Evolutionary conservation across 331 rosid species (phyloP), one percentile per base, ranked within the genome.

Genomic region (Dryas integrifolia): DNA sequence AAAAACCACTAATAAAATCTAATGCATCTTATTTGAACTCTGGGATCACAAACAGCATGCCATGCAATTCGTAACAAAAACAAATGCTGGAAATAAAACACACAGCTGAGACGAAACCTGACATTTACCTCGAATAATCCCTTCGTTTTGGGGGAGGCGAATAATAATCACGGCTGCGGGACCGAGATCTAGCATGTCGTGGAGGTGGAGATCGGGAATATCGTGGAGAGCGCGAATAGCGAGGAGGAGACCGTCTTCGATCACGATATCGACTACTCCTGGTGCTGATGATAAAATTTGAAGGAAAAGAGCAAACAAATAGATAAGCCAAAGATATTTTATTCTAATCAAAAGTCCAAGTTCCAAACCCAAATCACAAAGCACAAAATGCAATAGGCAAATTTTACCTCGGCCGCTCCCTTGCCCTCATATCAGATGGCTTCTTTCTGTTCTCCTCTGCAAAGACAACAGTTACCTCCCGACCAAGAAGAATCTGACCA

Each of bases 391-490:
- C 5, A 73, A 12, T 5, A 47, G 3, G 55, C 38, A 40, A 44
- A 39, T 67, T 26, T 43, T 74, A 85, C 88, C 90, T 81, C 78
- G 87, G 85, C 58, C 92, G 77, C 69, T 92, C 99, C 66, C 99
- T 87, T 13, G 83, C 24, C 83, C 98, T 85, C 99, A 95, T 95
- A 76, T 95, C 99, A 58, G 74, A 45, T 9, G 99, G 99, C 83
- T 95, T 95, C 96, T 95, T 95, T 67, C 99, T 89, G 60, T 95
- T 95, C 83, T 95, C 99, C 88, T 95, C 99, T 14, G 99, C 99
- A 75, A 87, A 95, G 48, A 95, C 99, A 76, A 95, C 99, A 65
- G 99, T 95, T 70, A 95, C 48, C 86, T 95, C 98, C 8, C 99
- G 90, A 69, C 99, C 98, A 57, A 82, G 96, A 76, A 95, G 96